phyloP scores from a whole-genome alignment of 2,329 filamentous ascomycete genomes.

The Aspergillus hiratsukae region DNA sequence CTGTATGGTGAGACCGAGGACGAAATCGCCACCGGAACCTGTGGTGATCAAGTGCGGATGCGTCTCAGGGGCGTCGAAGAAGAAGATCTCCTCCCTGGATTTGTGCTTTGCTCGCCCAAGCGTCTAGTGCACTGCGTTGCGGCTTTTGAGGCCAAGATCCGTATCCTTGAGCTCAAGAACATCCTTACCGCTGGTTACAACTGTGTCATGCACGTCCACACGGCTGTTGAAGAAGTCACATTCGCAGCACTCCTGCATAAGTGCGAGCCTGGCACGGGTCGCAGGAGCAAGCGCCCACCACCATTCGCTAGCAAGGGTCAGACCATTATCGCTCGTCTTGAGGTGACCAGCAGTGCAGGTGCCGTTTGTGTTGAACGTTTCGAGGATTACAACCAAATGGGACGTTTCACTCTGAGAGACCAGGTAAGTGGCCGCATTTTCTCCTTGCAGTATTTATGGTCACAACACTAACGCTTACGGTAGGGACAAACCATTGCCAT shows the following conservation, averaged over 20 bases:
- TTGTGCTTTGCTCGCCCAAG: constrained; percentile 93
- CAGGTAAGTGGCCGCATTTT: constrained; percentile 54
- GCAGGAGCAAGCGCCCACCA: constrained; percentile 89
- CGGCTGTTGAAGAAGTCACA: constrained; percentile 95
- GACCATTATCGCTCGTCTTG: constrained; percentile 87
- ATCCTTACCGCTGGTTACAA: constrained; percentile 95
- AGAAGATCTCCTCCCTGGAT: constrained; percentile 92
- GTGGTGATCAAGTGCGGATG: constrained; percentile 90
- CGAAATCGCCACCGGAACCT: constrained; percentile 74
- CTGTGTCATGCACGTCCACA: constrained; percentile 95
- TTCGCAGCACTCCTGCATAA: constrained; percentile 86
- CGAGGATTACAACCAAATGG: constrained; percentile 92
- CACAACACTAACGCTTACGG: constrained; percentile 15
- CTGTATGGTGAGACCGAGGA: constrained; percentile 96
- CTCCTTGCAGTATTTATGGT: constrained; percentile 9
- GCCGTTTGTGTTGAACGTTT: constrained; percentile 91
- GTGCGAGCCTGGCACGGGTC: constrained; percentile 86
- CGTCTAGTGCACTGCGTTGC: constrained; percentile 86
- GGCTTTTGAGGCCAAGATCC: constrained; percentile 92
- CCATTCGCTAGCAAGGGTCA: constrained; percentile 77
- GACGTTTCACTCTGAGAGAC: constrained; percentile 83
- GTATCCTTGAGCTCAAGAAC: constrained; percentile 87
- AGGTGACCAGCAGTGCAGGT: constrained; percentile 79
- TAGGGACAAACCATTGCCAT: constrained; percentile 99
- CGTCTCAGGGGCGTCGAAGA: constrained; percentile 93